Evolutionary conservation across 495 filamentous ascomycete species (phyloP), one percentile per base, ranked within the genome.

Genomic region (Podospora comata): DNA sequence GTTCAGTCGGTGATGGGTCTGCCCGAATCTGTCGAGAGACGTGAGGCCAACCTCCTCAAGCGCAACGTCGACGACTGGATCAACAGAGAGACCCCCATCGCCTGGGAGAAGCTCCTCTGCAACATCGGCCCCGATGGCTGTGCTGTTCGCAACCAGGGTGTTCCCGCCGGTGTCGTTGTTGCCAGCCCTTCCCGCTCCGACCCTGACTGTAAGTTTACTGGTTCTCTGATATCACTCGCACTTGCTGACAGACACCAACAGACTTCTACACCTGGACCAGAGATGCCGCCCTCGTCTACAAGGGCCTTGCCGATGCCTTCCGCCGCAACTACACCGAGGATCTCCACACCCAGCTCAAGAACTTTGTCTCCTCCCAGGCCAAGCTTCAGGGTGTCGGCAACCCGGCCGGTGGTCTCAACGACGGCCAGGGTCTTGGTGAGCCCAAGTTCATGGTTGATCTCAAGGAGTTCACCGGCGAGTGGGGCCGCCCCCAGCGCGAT

Each of bases 401-500:
- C 74, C 88, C 88, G 5, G 87, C 85, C 0, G 88, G 88, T 0
- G 68, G 71, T 54, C 74, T 89, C 7, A 78, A 77, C 3, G 74
- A 83, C 16, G 80, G 82, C 44, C 76, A 75, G n/a, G 86, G 86
- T 4, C 76, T 89, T 56, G 87, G 81, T n/a, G 87, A 89, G 73
- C 77, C 85, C 65, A 89, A 89, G 72, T 92, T 85, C 75, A 76
- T 85, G 58, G 82, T 88, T 61, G 83, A 91, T 63, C 78, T 83
- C 61, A 84, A 78, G n/a, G 76, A 85, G 23, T 92, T 85, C 74
- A 88, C 83, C 15, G 89, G 84, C 27, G 72, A 74, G 5, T 92
- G 90, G 90, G 89, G 88, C 54, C 86, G 90, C 1, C 90, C 90
- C 5, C 90, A 92, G 76, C 82, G 85, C 9, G 90, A 92, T 71